phyloP scores from a whole-genome alignment of 139 green algal species.

The Picochlorum costavermella region DNA sequence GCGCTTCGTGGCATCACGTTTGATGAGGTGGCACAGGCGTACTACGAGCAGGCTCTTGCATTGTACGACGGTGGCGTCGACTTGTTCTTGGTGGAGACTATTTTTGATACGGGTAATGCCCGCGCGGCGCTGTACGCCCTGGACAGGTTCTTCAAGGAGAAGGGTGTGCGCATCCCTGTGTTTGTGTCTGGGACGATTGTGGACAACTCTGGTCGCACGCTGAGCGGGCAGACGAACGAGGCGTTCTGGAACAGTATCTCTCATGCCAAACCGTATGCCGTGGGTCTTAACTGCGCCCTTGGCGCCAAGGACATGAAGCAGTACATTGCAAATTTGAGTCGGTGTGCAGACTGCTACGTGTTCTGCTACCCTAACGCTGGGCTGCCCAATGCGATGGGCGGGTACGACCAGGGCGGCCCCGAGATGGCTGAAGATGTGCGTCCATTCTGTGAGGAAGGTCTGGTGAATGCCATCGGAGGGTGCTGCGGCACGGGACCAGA shows the following conservation, averaged over 20 bases:
- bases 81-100: conserved; percentile 93
- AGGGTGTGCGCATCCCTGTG: conserved; percentile 74
- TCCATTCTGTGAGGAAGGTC: conserved; percentile 77
- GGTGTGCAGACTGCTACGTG: conserved; percentile 86
- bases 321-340: conserved; percentile 87
- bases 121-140: conserved; percentile 92
- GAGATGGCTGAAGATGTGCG: conserved; percentile 92
- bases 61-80: conserved; percentile 88
- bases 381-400: conserved; percentile 96
- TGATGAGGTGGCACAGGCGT: conserved; percentile 90
- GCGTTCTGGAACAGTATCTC: conserved; percentile 94
- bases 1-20: conserved; percentile 85
- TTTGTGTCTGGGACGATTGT: conserved; percentile 96
- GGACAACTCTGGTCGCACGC: conserved; percentile 88
- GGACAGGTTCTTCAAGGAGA: conserved; percentile 82
- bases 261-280: conserved; percentile 84
- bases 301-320: conserved; percentile 88
- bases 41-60: conserved; percentile 82
- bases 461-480: conserved; percentile 92
- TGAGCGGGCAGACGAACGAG: conserved; percentile 97
- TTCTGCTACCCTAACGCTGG: conserved; percentile 98
- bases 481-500: conserved; percentile 88
- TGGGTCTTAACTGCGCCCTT: conserved; percentile 95
- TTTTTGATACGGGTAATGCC: conserved; percentile 98
- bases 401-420: conserved; percentile 90